Base-by-base conservation (phyloP, 257 asterid genomes). In the Ocimum tenuiflorum region DNA sequence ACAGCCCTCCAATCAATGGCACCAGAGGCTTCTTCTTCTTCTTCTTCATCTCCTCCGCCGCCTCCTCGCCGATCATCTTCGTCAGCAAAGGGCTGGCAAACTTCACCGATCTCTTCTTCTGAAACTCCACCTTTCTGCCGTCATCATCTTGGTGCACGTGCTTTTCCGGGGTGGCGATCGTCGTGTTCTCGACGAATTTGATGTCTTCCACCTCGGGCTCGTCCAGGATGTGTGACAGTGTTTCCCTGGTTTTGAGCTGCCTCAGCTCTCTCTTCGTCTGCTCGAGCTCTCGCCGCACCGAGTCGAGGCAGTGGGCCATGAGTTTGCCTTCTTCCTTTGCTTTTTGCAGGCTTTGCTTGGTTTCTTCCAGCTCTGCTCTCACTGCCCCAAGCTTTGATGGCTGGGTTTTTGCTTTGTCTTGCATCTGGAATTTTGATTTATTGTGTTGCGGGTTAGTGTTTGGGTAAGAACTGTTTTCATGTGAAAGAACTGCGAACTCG, bases 31-130 rank as follows among this genome's bases (percentile, higher is more conserved):
- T 90, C 77, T 76, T 87, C 83, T 75, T 87, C 31, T 11, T 15
- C 63, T 80, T 82, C 79, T 75, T 88, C 14, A 13, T 49, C 41
- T n/a, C 17, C 70, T 5, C 65, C 65, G 5, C 19, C 62, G 15
- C 23, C 75, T 3, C 8, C 75, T 79, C 83, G 14, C 48, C 38
- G 52, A 86, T 77, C 67, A 80, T 75, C 57, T 82, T 78, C 13
- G 84, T 77, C 3, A 85, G 78, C 75, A 76, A 6, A 1, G 91
- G 97, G 71, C 81, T 85, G 0, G 95, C 97, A 66, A 90, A 90
- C 73, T 85, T 90, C 47, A 90, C 96, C 0, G 90, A 83, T 64
- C 96, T 83, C 69, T 82, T 90, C 76, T 79, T 87, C 48, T 90
- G 65, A 65, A 70, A 50, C 13, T 67, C 72, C 47, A 56, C 15